Percentiles rank a stretch among this genome's conserved stretches.
Evolutionary conservation across 148 eudicot species (phyloP).

Genomic region (Chenopodium quinoa): DNA sequence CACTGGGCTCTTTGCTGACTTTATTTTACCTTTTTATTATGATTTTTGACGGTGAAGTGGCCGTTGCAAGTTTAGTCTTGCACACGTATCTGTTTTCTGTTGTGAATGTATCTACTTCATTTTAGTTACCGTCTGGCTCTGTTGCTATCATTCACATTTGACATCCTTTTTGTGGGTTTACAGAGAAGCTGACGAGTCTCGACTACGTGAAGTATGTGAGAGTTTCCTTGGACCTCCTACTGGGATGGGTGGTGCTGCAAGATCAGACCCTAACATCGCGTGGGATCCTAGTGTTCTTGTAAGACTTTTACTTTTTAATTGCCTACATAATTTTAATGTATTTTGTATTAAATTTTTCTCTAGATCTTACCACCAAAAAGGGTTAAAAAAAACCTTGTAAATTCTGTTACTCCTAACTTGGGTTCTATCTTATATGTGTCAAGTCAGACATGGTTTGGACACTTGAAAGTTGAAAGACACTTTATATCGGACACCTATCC

Average conservation of each 20-base stretch:
- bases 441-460: background rate
- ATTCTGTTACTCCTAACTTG: background rate
- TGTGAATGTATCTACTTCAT: background rate
- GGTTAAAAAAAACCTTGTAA: background rate
- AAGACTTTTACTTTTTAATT: conserved; percentile 25
- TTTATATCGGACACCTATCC: background rate
- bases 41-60: background rate
- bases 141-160: background rate
- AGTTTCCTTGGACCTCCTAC: conserved; percentile 93
- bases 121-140: background rate
- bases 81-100: background rate
- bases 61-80: background rate
- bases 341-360: background rate
- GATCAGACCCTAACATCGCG: conserved; percentile 44
- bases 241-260: conserved; percentile 65
- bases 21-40: background rate
- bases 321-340: background rate
- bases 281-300: conserved; percentile 98
- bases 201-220: conserved; percentile 93
- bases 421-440: background rate
- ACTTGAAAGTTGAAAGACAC: too few relatives aligned
- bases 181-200: conserved; percentile 92
- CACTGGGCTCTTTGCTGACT: background rate
- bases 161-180: conserved; percentile 6
- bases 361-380: background rate